A percentile compares a stretch with the other conserved stretches of the same genome.
Evolutionary conservation across 2,329 filamentous ascomycete species (phyloP).

Genomic region (Parasarocladium wereldwijsianum): DNA sequence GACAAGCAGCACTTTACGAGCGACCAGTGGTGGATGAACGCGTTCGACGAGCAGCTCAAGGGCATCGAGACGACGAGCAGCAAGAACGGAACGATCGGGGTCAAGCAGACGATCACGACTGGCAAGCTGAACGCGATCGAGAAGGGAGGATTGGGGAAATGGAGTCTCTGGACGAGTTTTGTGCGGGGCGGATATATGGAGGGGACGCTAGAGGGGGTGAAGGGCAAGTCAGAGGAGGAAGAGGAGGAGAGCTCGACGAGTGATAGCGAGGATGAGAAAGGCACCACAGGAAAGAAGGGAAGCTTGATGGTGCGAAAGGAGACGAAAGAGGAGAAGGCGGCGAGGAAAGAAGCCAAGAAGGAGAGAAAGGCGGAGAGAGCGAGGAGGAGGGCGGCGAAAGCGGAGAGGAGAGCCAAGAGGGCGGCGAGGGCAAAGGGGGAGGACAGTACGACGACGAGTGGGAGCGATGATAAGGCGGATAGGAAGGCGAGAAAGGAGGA

Average conservation of each 20-base stretch:
- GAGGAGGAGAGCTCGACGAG: slow-evolving; percentile 2
- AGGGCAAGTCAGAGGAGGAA: slow-evolving; percentile 9
- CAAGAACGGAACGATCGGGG: slow-evolving; percentile 37
- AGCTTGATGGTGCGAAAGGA: slow-evolving; percentile 15
- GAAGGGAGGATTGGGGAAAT: slow-evolving; percentile 34
- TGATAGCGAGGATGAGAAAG: slow-evolving; percentile 7
- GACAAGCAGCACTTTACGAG: slow-evolving; percentile 52
- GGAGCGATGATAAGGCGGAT: slow-evolving; percentile 4
- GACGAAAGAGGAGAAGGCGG: slow-evolving; percentile 27
- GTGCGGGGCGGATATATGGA: slow-evolving; percentile 65
- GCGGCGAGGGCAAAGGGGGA: slow-evolving; percentile 1
- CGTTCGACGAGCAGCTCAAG: slow-evolving; percentile 82
- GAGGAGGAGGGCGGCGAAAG: neutral
- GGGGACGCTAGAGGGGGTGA: slow-evolving; percentile 43
- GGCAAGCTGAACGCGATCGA: slow-evolving; percentile 42
- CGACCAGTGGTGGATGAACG: slow-evolving; percentile 95
- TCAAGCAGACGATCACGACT: slow-evolving; percentile 36
- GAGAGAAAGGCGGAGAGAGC: slow-evolving; percentile 14
- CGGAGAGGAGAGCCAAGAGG: slow-evolving; percentile 9
- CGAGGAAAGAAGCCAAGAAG: slow-evolving; percentile 18
- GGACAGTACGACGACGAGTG: slow-evolving; percentile 1
- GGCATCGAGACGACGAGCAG: slow-evolving; percentile 47
- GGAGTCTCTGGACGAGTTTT: slow-evolving; percentile 69
- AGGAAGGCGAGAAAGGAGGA: slow-evolving; percentile 7
- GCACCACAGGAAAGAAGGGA: slow-evolving; percentile 12